These are phyloP conservation scores for Microstegium vimineum DNA, from an alignment of 176 grass and related monocot species.

Conservation along the genomic window DNA sequence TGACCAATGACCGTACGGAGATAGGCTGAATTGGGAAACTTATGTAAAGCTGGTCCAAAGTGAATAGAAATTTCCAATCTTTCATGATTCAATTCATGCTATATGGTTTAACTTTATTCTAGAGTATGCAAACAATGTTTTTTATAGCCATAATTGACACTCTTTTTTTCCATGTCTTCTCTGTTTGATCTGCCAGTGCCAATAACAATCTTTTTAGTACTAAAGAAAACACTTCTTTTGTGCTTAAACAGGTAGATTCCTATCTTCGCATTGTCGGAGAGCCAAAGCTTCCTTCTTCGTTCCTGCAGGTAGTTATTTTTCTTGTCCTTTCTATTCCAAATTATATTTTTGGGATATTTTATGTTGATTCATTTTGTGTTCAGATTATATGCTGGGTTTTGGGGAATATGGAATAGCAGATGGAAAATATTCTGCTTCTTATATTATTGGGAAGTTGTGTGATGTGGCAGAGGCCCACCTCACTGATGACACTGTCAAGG, in stretches of 20 bases:
- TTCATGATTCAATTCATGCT: neutral
- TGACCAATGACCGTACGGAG: neutral
- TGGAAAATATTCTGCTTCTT: constrained; percentile 83
- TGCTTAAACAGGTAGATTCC: constrained; percentile 76
- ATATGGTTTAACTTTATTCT: neutral
- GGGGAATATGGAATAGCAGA: constrained; percentile 91
- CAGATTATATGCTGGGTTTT: constrained; percentile 99
- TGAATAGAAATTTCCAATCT: neutral
- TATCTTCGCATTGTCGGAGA: constrained; percentile 92
- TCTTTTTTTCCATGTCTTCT: neutral
- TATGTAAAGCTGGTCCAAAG: neutral
- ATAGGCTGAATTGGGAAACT: neutral
- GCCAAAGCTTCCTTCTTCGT: constrained; percentile 97
- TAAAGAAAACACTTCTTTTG: neutral
- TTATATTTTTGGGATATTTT: constrained; percentile 8
- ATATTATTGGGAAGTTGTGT: constrained; percentile 93
- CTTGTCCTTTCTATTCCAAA: constrained; percentile 2
- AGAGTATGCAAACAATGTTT: neutral
- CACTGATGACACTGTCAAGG: constrained; percentile 95
- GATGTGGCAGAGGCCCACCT: constrained; percentile 93
- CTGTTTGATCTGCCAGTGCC: neutral
- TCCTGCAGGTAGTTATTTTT: constrained; percentile 76
- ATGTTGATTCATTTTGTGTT: constrained; percentile 18
- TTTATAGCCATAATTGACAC: neutral
- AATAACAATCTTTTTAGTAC: neutral